Percentiles rank a stretch among this genome's conserved stretches.
Conservation (phyloP, 2,329 filamentous ascomycete species). For the Cytospora schulzeri region DNA sequence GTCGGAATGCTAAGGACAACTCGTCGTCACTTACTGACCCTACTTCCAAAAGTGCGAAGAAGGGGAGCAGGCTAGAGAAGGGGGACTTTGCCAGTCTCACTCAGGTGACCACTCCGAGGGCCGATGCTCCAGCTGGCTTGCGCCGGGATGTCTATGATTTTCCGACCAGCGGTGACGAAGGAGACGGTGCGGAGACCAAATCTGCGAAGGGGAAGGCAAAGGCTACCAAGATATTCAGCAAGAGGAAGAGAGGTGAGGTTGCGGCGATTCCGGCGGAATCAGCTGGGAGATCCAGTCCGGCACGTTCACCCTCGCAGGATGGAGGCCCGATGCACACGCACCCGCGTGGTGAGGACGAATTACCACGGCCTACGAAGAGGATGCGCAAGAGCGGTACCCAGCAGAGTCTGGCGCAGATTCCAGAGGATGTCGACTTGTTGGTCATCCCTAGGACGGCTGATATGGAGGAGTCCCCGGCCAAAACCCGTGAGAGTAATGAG, state of each 20-base stretch:
- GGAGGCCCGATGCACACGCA: background rate
- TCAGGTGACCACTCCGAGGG: constrained; percentile 38
- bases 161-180: constrained; percentile 44
- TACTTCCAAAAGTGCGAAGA: constrained; percentile 19
- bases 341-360: background rate
- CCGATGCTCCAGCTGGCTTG: constrained; percentile 29
- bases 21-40: constrained; percentile 37
- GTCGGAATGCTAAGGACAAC: constrained; percentile 17
- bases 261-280: background rate
- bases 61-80: constrained; percentile 13
- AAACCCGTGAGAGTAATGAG: constrained; percentile 24
- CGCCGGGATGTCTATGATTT: constrained; percentile 47
- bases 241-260: constrained; percentile 27
- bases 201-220: constrained; percentile 10
- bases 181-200: constrained; percentile 13
- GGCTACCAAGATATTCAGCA: constrained; percentile 19
- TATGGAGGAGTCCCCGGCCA: constrained; percentile 7
- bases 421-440: constrained; percentile 32
- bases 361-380: constrained; percentile 22
- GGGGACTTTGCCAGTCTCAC: constrained; percentile 35
- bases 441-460: constrained; percentile 28
- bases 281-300: constrained; percentile 5
- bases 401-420: constrained; percentile 5
- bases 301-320: background rate
- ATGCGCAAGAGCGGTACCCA: background rate